Evolutionary conservation across 108 stramenopile genomes (phyloP).

Genomic region (Fistulifera solaris): DNA sequence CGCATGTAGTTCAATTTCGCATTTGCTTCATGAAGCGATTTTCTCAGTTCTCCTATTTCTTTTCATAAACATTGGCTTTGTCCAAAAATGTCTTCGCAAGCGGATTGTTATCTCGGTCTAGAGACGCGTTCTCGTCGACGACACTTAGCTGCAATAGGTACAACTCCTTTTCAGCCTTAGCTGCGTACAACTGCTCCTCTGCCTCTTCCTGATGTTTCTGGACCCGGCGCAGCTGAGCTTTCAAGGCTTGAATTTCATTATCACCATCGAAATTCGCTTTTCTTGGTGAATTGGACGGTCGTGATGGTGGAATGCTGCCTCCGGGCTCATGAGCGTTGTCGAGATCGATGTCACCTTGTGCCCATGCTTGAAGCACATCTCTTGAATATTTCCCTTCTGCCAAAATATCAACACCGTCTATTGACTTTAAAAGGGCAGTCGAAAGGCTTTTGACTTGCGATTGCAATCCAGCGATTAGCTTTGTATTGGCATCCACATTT

Average conservation of each 20-base stretch:
- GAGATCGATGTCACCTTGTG: no score
- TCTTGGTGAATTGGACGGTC: neutral
- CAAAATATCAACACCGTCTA: slow-evolving; percentile 21
- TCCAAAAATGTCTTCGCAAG: slow-evolving; percentile 17
- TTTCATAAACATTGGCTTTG: slow-evolving; percentile 26
- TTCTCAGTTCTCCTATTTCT: slow-evolving; percentile 35
- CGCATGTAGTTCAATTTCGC: neutral
- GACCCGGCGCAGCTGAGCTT: neutral
- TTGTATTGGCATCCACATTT: slow-evolving; percentile 55
- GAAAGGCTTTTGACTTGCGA: slow-evolving; percentile 41
- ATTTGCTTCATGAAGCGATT: slow-evolving; percentile 5
- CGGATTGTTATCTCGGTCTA: neutral
- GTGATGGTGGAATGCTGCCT: neutral
- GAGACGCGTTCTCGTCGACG: neutral
- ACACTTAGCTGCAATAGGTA: slow-evolving; percentile 19
- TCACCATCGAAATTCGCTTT: neutral
- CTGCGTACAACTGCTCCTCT: slow-evolving; percentile 8
- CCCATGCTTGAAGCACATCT: slow-evolving; percentile 20
- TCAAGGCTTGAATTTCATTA: neutral
- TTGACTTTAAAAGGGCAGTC: slow-evolving; percentile 39
- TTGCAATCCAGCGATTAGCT: slow-evolving; percentile 30
- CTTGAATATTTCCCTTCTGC: slow-evolving; percentile 27
- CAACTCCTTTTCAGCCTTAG: slow-evolving; percentile 32
- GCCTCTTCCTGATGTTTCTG: slow-evolving; percentile 6
- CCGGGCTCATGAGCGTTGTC: neutral